A percentile compares a stretch with the other conserved stretches of the same genome.
Conservation (phyloP, 441 rosid genomes). For the Corymbia citriodora region DNA sequence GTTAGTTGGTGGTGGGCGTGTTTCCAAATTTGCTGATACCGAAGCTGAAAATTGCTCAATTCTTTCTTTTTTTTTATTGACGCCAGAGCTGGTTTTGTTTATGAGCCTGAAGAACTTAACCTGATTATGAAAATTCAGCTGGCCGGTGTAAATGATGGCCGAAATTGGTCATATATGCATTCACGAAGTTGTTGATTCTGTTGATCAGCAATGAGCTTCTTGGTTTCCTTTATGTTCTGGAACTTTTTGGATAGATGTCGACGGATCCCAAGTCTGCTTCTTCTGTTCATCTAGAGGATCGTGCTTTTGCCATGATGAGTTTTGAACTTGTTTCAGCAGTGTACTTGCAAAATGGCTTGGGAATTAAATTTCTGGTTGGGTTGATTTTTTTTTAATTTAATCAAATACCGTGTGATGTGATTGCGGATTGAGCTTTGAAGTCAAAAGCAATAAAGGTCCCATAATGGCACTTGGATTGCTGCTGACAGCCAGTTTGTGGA, state of each 20-base stretch:
- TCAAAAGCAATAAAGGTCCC: not conserved
- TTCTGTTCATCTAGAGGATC: not conserved
- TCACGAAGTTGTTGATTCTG: not conserved
- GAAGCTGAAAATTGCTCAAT: not conserved
- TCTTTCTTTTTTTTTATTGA: not conserved
- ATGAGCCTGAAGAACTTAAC: not conserved
- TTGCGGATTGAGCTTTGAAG: not conserved
- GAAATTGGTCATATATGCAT: not conserved
- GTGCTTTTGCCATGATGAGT: not conserved
- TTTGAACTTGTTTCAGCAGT: not conserved
- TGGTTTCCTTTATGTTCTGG: not conserved
- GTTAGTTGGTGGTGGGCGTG: not conserved
- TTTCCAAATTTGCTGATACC: not conserved
- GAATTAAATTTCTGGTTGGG: not conserved
- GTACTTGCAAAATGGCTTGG: not conserved
- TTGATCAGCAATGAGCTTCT: not conserved
- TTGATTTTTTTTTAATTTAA: not conserved
- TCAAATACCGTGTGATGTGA: not conserved
- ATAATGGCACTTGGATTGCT: not conserved
- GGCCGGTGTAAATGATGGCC: not conserved
- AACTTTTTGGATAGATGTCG: not conserved
- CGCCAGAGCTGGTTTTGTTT: not conserved
- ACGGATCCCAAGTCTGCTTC: not conserved
- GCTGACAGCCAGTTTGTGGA: not conserved
- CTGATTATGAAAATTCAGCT: not conserved